Evolutionary conservation across 768 basidiomycete genomes (phyloP).

Genomic region (Tricholoma bakamatsutake): DNA sequence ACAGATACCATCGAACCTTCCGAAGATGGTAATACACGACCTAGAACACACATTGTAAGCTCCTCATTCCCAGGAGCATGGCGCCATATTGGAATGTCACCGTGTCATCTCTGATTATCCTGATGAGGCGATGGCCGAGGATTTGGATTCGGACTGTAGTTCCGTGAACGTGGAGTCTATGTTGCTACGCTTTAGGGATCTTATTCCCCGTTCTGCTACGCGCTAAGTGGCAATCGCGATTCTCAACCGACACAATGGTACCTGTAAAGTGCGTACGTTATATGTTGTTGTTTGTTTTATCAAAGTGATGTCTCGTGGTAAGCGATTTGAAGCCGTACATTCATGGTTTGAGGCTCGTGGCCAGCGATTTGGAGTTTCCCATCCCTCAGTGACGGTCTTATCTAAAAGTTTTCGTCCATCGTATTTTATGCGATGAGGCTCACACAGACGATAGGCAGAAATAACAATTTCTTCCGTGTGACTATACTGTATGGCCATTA

Average conservation of each 20-base stretch:
- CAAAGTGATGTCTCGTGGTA: background rate
- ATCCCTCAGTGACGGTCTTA: background rate
- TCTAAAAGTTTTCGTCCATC: background rate
- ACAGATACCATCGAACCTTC: slow-evolving; percentile 1
- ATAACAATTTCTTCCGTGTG: background rate
- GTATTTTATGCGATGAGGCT: background rate
- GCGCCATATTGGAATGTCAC: slow-evolving; percentile 4
- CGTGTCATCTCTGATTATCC: slow-evolving; percentile 12
- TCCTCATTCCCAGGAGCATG: slow-evolving; percentile 14
- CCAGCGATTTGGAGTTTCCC: background rate
- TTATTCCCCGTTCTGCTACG: slow-evolving; percentile 2
- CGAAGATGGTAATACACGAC: background rate
- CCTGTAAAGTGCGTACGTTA: background rate
- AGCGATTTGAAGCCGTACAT: background rate
- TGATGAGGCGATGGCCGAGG: slow-evolving; percentile 17
- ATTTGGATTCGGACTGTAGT: slow-evolving; percentile 11
- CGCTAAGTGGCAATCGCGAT: background rate
- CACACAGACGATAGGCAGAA: background rate
- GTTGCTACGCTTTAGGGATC: slow-evolving; percentile 2
- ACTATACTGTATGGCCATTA: background rate
- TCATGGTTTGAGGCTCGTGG: background rate
- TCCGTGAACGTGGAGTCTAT: slow-evolving; percentile 13
- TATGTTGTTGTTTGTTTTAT: background rate
- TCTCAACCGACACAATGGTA: slow-evolving; percentile 5
- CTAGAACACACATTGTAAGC: slow-evolving; percentile 3